These are phyloP conservation scores for Begonia fuchsioides DNA, from an alignment of 306 rosid species.

Conservation along the genomic window DNA sequence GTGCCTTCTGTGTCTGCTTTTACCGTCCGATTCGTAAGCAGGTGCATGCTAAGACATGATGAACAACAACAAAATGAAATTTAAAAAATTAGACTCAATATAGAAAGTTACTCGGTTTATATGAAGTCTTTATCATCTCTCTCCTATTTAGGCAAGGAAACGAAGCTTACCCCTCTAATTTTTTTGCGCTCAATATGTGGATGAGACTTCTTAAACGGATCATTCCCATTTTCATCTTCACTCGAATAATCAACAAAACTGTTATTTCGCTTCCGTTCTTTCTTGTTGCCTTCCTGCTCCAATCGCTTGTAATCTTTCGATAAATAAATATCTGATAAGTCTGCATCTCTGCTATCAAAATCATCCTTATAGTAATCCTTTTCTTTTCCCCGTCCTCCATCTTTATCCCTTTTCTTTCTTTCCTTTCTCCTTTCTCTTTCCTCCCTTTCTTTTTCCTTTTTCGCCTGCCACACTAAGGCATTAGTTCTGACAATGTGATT, in stretches of 20 bases:
- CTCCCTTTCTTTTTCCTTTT: slow-evolving; percentile 74
- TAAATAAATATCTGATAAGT: slow-evolving; percentile 31
- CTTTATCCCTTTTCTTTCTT: slow-evolving; percentile 65
- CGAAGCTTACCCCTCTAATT: slow-evolving; percentile 50
- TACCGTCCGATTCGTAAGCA: slow-evolving; percentile 59
- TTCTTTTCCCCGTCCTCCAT: slow-evolving; percentile 49
- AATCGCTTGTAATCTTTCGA: slow-evolving; percentile 45
- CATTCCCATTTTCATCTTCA: slow-evolving; percentile 52
- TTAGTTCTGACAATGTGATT: no score
- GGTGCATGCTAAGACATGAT: slow-evolving; percentile 55
- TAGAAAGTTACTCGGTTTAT: background rate
- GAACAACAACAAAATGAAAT: background rate
- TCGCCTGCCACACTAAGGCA: slow-evolving; percentile 29
- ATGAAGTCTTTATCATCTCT: background rate
- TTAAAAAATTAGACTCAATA: background rate
- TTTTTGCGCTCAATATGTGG: slow-evolving; percentile 61
- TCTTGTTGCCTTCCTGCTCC: slow-evolving; percentile 33
- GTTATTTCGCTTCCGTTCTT: slow-evolving; percentile 46
- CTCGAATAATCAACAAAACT: slow-evolving; percentile 40
- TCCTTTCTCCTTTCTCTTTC: slow-evolving; percentile 55
- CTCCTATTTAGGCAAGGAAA: slow-evolving; percentile 3
- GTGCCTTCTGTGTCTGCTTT: slow-evolving; percentile 62
- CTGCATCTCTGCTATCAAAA: slow-evolving; percentile 39
- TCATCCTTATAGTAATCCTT: slow-evolving; percentile 30
- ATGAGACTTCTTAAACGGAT: slow-evolving; percentile 50